Evolutionary conservation across 1,284 basidiomycete genomes (phyloP), one percentile per base, ranked within the genome.

Genomic region (Pholiota adiposa): DNA sequence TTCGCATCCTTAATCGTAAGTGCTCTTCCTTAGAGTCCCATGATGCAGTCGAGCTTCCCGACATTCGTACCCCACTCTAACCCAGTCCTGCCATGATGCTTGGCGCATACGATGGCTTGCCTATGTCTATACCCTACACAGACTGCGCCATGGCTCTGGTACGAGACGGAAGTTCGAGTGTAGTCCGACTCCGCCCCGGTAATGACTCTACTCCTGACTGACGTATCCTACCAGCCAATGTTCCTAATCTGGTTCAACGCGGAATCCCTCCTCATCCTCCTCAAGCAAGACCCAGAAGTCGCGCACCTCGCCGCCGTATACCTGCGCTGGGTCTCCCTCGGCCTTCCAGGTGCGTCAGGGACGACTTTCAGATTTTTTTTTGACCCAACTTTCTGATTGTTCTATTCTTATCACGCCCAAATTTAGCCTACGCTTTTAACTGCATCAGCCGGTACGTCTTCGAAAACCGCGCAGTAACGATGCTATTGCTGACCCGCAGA

Each of bases 281-380:
- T 98, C 19, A 86, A 84, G 50, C 97, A 98, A 80, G 93, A 97
- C 53, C 87, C 90, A 0, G 88, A 92, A 60, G 93, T 99, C 3
- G 93, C 96, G 0, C 79, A 77, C 40, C 82, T 90, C 6, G 95
- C 96, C 0, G 85, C 86, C 0, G 61, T 86, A 2, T 98, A 96
- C 71, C 82, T 97, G 43, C 83, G 84, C 54, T 93, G 87, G 78
- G 80, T 94, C 5, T 86, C 87, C 0, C 73, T 96, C 12, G 94
- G 94, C 55, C 80, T 98, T 25, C 97, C 97, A 9, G 81, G 81
- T 81, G 69, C 62, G 67, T 38, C 16, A 58, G n/a, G 48, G 52
- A 25, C 9, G 25, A 38, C 51, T 43, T 58, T 51, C 21, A 51
- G 27, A 11, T 58, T 60, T 41, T 36, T 23, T 16, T 56, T 27